Evolutionary conservation across 2,329 filamentous ascomycete genomes (phyloP).

Genomic region (Xylariaceae sp.): DNA sequence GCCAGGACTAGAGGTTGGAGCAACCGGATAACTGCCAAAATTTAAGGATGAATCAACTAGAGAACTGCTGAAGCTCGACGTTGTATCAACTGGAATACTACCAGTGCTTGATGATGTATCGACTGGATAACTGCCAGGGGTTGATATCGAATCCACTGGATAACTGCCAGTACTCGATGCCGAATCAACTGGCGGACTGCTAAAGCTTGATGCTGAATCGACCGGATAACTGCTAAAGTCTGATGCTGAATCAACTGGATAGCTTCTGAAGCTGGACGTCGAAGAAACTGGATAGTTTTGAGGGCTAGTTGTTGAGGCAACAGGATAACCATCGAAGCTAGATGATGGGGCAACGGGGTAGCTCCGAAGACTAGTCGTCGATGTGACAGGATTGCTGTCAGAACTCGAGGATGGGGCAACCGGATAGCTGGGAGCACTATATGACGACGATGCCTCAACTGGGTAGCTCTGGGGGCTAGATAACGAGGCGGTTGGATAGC

Average conservation of each 20-base stretch:
- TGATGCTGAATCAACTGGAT: constrained; percentile 9
- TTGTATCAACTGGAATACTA: constrained; percentile 18
- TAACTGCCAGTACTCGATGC: constrained; percentile 18
- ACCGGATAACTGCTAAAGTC: not conserved
- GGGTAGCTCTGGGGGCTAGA: not conserved
- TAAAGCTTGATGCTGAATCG: constrained; percentile 18
- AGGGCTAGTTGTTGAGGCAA: not conserved
- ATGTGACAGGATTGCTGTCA: constrained; percentile 25
- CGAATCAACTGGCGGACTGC: constrained; percentile 18
- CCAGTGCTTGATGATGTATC: constrained; percentile 3
- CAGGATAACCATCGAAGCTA: not conserved
- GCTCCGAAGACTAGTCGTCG: not conserved
- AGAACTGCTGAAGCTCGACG: constrained; percentile 23
- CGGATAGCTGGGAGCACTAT: constrained; percentile 15
- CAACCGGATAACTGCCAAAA: constrained; percentile 9
- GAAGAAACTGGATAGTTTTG: constrained; percentile 20
- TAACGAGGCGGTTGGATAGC: not conserved
- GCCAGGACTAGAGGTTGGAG: not conserved
- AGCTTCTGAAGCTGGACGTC: constrained; percentile 19
- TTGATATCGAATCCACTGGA: constrained; percentile 15
- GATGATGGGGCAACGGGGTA: not conserved
- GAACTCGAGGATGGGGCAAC: constrained; percentile 15
- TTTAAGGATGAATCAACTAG: constrained; percentile 29
- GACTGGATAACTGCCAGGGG: not conserved
- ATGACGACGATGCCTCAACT: not conserved